These are phyloP conservation scores for Talaromyces verruculosus DNA, from an alignment of 2,329 filamentous ascomycete species.

Conservation along the genomic window DNA sequence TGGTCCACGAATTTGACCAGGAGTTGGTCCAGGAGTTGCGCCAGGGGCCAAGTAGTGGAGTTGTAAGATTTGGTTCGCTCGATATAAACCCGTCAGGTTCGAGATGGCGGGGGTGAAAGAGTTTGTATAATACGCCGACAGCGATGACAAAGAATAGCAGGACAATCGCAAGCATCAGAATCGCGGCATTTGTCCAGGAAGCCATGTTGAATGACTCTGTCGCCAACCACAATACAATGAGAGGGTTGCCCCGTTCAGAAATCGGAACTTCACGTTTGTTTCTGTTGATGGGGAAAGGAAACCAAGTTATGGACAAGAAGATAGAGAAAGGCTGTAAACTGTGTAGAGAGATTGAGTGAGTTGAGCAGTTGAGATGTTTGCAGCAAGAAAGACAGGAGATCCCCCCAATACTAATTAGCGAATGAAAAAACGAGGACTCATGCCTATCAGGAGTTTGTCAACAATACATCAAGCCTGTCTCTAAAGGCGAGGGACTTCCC, in stretches of 20 bases:
- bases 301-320: not conserved
- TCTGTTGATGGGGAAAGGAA: not conserved
- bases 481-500: not conserved
- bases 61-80: not conserved
- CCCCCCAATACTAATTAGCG: not conserved
- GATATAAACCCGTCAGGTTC: not conserved
- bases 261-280: not conserved
- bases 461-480: not conserved
- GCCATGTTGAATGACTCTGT: not conserved
- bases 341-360: not conserved
- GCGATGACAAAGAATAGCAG: not conserved
- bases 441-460: not conserved
- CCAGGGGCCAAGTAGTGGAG: not conserved
- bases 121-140: not conserved
- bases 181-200: not conserved
- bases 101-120: not conserved
- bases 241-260: not conserved
- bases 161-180: not conserved
- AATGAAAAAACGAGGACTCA: not conserved
- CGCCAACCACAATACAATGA: not conserved
- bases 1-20: constrained; percentile 2
- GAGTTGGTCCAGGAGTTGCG: not conserved
- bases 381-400: not conserved
- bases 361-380: too few relatives aligned
- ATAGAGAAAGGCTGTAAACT: not conserved